Conservation (phyloP, 768 basidiomycete genomes). For the Candolleomyces aberdarensis region DNA sequence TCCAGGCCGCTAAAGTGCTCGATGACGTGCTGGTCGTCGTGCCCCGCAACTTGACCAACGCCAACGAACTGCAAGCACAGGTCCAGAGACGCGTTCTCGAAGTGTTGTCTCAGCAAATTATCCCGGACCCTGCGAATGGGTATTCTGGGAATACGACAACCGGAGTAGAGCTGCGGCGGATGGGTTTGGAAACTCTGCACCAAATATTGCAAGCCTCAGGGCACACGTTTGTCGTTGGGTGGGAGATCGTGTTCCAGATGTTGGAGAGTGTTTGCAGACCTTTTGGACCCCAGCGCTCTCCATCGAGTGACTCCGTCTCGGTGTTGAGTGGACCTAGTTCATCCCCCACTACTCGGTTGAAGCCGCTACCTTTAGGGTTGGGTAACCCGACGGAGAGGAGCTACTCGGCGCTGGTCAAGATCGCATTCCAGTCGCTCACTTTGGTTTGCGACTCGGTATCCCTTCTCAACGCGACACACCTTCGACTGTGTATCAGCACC, state of each 20-base stretch:
- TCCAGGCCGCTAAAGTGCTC: constrained; percentile 86
- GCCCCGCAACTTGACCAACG: constrained; percentile 62
- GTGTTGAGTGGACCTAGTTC: constrained; percentile 32
- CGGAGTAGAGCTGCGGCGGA: constrained; percentile 74
- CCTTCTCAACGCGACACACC: constrained; percentile 72
- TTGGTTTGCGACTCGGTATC: constrained; percentile 93
- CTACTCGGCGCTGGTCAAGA: constrained; percentile 76
- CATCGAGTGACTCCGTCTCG: constrained; percentile 40
- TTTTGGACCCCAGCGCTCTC: constrained; percentile 23
- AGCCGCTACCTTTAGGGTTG: constrained; percentile 46
- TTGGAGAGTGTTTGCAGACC: constrained; percentile 80
- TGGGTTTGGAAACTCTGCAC: constrained; percentile 88
- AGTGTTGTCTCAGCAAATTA: constrained; percentile 78
- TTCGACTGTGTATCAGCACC: constrained; percentile 86
- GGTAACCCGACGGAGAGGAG: constrained; percentile 65
- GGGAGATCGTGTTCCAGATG: constrained; percentile 93
- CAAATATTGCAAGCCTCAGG: constrained; percentile 89
- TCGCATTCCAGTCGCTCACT: constrained; percentile 91
- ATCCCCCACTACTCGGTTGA: constrained; percentile 33
- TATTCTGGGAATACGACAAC: constrained; percentile 37
- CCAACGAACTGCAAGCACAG: constrained; percentile 59
- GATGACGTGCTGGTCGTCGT: constrained; percentile 81
- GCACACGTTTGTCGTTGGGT: constrained; percentile 88
- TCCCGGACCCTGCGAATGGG: constrained; percentile 38
- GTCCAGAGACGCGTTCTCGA: constrained; percentile 85